Evolutionary conservation across 176 grass and related monocot genomes (phyloP), one percentile per base, ranked within the genome.

Genomic region (maize (Zea mays)): DNA sequence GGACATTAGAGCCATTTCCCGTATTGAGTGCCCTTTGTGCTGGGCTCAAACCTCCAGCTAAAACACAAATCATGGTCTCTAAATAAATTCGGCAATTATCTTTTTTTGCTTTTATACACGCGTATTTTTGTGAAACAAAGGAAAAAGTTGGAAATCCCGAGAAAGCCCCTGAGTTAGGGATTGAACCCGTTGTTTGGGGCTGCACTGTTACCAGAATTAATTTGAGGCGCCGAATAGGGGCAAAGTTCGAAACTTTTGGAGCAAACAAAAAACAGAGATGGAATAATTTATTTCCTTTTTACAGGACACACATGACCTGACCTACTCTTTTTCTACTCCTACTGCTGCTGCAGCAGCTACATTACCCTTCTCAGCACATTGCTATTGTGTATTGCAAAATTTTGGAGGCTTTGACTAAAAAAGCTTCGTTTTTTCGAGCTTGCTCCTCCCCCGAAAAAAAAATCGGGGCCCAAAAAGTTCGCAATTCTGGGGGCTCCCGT

Each of bases 261-360:
- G 62, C 62, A 88, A 85, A 81, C 65, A 27, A 75, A 82, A 92
- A 81, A 83, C 65, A 78, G 65, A 71, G 66, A 57, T 41, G 82
- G 80, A 79, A 85, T 82, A 84, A 60, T 73, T 80, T 91, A 74
- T 69, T 84, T 90, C 44, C 68, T 84, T 85, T 88, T 85, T 85
- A 86, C 90, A 85, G 74, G 84, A 50, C 63, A 84, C 83, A 80
- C 61, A 79, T 87, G 82, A 75, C 86, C 73, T 79, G 82, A 88
- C 90, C 86, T 92, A 92, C 86, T 85, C 86, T 85, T 92, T 92
- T 92, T 92, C 90, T 92, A 92, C 89, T 85, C 65, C 86, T 91
- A 55, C 80, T 75, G 57, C 85, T 51, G 48, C 78, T 21, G 15
- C 27, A 27, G 27, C 27, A 27, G 27, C 27, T 27, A 27, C 27